Evolutionary conservation across 768 basidiomycete species (phyloP).

Genomic region (Auricularia sp.): DNA sequence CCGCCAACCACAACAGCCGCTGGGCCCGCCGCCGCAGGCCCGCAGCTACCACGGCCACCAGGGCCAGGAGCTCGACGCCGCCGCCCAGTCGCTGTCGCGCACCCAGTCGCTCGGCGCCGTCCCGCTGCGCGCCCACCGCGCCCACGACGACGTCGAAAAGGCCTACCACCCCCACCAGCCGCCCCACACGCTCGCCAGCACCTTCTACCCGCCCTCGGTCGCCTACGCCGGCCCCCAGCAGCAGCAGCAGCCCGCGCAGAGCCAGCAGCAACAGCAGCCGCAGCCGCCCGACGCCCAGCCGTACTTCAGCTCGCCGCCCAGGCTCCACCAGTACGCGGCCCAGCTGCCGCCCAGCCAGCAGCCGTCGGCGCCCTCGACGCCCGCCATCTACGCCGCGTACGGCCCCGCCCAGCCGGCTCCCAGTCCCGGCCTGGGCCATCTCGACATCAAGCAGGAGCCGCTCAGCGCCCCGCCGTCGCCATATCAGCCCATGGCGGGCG

Average conservation of each 20-base stretch:
- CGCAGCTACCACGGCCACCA: conserved; percentile 48
- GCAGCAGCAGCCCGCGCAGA: background rate
- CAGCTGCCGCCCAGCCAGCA: conserved; percentile 50
- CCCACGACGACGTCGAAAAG: conserved; percentile 13
- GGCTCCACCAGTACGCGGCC: conserved; percentile 52
- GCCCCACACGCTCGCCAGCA: conserved; percentile 4
- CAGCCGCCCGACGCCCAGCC: too few species aligned
- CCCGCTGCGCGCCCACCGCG: conserved; percentile 19
- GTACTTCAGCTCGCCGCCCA: background rate
- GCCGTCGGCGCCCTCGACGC: conserved; percentile 29
- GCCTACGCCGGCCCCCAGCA: conserved; percentile 2
- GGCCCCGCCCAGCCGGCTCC: conserved; percentile 31
- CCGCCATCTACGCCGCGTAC: conserved; percentile 20
- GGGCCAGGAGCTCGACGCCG: conserved; percentile 8
- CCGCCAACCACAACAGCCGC: conserved; percentile 33
- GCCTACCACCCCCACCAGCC: conserved; percentile 9
- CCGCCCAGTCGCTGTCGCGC: conserved; percentile 39
- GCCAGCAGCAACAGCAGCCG: too few species aligned
- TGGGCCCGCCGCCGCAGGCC: conserved; percentile 48
- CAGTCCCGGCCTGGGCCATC: conserved; percentile 33
- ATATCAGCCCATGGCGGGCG: conserved; percentile 55
- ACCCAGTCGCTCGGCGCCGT: conserved; percentile 56
- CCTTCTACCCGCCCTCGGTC: conserved; percentile 13
- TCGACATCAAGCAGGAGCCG: conserved; percentile 38
- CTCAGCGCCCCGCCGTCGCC: conserved; percentile 42